Conservation (phyloP, 768 basidiomycete species). For the Leccinum olivaceopallidum region DNA sequence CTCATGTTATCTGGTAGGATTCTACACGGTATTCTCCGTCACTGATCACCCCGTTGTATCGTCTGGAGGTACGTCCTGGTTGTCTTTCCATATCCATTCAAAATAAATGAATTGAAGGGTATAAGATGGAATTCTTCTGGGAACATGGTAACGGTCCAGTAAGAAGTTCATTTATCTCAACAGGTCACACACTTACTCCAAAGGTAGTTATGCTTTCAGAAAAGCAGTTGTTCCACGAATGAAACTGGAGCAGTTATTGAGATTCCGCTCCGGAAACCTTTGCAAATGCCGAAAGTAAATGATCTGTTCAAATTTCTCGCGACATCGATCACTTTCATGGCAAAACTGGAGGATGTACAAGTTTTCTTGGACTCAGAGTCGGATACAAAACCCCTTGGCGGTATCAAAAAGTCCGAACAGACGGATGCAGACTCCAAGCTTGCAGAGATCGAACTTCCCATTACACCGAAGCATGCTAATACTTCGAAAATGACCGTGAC, state of each 20-base stretch:
- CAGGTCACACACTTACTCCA: slow-evolving; percentile 1
- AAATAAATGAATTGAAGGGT: slow-evolving; percentile 39
- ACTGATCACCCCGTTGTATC: slow-evolving; percentile 78
- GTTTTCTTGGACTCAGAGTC: slow-evolving; percentile 65
- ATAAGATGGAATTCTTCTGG: slow-evolving; percentile 96
- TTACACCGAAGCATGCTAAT: slow-evolving; percentile 54
- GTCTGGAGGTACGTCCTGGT: slow-evolving; percentile 54
- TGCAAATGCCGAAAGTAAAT: slow-evolving; percentile 71
- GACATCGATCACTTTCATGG: slow-evolving; percentile 92
- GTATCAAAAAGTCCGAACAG: slow-evolving; percentile 59
- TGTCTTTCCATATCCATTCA: slow-evolving; percentile 13
- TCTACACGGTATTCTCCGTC: slow-evolving; percentile 56
- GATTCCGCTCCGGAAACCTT: slow-evolving; percentile 78
- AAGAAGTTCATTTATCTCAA: slow-evolving; percentile 37
- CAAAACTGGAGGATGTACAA: slow-evolving; percentile 66
- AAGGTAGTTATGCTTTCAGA: slow-evolving; percentile 71
- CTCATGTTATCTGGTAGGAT: slow-evolving; percentile 43
- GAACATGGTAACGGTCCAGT: slow-evolving; percentile 55
- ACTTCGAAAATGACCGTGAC: slow-evolving; percentile 52
- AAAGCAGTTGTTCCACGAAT: slow-evolving; percentile 31
- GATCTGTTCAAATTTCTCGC: slow-evolving; percentile 90
- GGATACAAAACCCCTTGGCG: slow-evolving; percentile 55
- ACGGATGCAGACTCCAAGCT: slow-evolving; percentile 1
- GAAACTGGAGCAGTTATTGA: slow-evolving; percentile 75
- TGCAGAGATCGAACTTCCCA: slow-evolving; percentile 45